phyloP scores from a whole-genome alignment of 192 early-diverging fungal species.

The Coemansia sp. region DNA sequence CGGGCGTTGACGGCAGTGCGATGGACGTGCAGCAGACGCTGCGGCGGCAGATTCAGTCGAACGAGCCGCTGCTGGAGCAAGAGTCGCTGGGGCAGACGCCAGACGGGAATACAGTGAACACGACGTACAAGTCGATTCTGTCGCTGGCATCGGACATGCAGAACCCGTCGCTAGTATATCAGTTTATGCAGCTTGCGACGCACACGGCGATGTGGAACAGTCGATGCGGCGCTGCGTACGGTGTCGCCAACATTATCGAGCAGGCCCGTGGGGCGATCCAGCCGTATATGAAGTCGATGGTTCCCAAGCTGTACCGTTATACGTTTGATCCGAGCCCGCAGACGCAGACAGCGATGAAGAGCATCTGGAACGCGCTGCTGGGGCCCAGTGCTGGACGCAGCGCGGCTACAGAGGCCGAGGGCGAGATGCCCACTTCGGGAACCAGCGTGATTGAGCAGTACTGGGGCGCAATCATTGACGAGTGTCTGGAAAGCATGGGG shows the following conservation, averaged over 20 bases:
- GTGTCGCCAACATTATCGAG: slow-evolving; percentile 77
- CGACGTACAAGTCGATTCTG: slow-evolving; percentile 77
- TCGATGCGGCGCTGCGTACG: slow-evolving; percentile 82
- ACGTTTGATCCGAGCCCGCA: slow-evolving; percentile 90
- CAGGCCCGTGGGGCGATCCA: slow-evolving; percentile 77
- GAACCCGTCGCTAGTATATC: slow-evolving; percentile 90
- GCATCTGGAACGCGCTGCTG: slow-evolving; percentile 80
- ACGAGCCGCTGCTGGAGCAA: slow-evolving; percentile 39
- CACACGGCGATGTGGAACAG: slow-evolving; percentile 93
- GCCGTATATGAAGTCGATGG: slow-evolving; percentile 71
- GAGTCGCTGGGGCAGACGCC: slow-evolving; percentile 33
- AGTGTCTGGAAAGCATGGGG: slow-evolving; percentile 73
- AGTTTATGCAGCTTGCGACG: slow-evolving; percentile 89
- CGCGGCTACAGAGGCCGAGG: neutral
- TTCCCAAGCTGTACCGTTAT: slow-evolving; percentile 85
- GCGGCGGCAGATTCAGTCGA: slow-evolving; percentile 25
- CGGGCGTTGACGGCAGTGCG: slow-evolving; percentile 1
- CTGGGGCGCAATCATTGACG: slow-evolving; percentile 73
- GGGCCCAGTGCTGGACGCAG: slow-evolving; percentile 33
- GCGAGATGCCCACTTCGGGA: neutral
- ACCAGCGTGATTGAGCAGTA: slow-evolving; percentile 17
- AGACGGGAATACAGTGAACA: slow-evolving; percentile 33
- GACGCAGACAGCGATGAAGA: slow-evolving; percentile 83
- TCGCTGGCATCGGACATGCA: slow-evolving; percentile 92
- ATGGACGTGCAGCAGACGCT: slow-evolving; percentile 11